Evolutionary conservation across 176 grass and related monocot species (phyloP).

Genomic region (Raddia distichophylla): DNA sequence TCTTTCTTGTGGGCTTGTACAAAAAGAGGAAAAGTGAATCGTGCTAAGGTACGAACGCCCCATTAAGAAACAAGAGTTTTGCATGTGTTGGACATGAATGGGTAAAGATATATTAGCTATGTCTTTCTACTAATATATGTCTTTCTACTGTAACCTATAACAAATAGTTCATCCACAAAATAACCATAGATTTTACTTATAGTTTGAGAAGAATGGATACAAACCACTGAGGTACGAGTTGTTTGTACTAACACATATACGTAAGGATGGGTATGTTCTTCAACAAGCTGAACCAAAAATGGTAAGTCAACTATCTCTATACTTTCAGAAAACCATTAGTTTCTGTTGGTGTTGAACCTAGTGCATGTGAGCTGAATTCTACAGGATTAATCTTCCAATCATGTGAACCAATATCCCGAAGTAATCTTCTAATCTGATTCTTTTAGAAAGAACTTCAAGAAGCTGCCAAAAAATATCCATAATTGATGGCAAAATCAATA

Average conservation of each 20-base stretch:
- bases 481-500: neutral
- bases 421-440: neutral
- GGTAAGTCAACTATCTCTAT: neutral
- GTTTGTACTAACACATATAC: neutral
- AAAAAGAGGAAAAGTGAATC: neutral
- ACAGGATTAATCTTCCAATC: too few relatives aligned
- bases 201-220: neutral
- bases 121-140: too few relatives aligned
- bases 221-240: neutral
- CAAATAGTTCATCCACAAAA: too few relatives aligned
- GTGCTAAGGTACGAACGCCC: neutral
- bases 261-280: neutral
- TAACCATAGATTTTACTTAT: neutral
- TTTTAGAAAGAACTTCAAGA: neutral
- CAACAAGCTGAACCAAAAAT: neutral
- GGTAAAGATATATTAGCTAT: neutral
- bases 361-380: too few relatives aligned
- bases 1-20: neutral
- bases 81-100: neutral
- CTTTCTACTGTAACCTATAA: too few relatives aligned
- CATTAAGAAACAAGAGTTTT: neutral
- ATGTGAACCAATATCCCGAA: too few relatives aligned
- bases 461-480: neutral
- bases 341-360: too few relatives aligned
- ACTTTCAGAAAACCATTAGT: too few relatives aligned